A percentile compares a stretch with the other conserved stretches of the same genome.
These are phyloP conservation scores for Penicillium sumatraense DNA, from an alignment of 2,329 filamentous ascomycete species.

Conservation along the genomic window DNA sequence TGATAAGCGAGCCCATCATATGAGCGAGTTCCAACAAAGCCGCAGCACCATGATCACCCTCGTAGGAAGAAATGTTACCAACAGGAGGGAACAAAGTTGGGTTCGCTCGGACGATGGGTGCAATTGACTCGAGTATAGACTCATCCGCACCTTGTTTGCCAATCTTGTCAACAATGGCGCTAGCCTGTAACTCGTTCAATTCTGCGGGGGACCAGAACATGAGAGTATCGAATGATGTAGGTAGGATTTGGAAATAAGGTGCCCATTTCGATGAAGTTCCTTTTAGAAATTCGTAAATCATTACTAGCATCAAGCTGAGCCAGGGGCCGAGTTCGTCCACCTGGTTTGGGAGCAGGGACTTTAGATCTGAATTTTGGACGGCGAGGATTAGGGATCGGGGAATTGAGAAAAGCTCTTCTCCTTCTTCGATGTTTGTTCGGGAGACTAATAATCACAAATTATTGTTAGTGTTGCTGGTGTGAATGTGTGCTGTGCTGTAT, in stretches of 20 bases:
- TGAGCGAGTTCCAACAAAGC: slow-evolving; percentile 66
- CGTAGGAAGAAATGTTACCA: slow-evolving; percentile 45
- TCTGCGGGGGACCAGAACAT: slow-evolving; percentile 86
- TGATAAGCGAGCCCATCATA: slow-evolving; percentile 83
- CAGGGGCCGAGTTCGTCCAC: slow-evolving; percentile 56
- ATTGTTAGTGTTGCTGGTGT: slow-evolving; percentile 28
- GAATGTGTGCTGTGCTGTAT: slow-evolving; percentile 11
- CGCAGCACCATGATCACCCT: slow-evolving; percentile 47
- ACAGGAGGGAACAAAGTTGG: slow-evolving; percentile 47
- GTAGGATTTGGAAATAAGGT: slow-evolving; percentile 77
- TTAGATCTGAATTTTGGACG: slow-evolving; percentile 71
- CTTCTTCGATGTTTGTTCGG: slow-evolving; percentile 68
- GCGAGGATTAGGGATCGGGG: slow-evolving; percentile 74
- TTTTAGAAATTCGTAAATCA: slow-evolving; percentile 75
- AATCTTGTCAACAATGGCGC: slow-evolving; percentile 75
- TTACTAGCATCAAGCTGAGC: slow-evolving; percentile 71
- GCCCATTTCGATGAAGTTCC: slow-evolving; percentile 71
- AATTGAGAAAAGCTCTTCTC: slow-evolving; percentile 80
- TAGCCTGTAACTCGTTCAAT: slow-evolving; percentile 73
- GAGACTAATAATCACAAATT: slow-evolving; percentile 62
- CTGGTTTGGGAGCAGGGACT: slow-evolving; percentile 59
- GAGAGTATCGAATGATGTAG: slow-evolving; percentile 74
- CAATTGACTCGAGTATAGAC: slow-evolving; percentile 64
- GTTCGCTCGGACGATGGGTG: slow-evolving; percentile 55
- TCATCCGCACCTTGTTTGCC: slow-evolving; percentile 73